Base-by-base conservation (phyloP, 2,329 filamentous ascomycete genomes). In the Furcasterigmium sp. region DNA sequence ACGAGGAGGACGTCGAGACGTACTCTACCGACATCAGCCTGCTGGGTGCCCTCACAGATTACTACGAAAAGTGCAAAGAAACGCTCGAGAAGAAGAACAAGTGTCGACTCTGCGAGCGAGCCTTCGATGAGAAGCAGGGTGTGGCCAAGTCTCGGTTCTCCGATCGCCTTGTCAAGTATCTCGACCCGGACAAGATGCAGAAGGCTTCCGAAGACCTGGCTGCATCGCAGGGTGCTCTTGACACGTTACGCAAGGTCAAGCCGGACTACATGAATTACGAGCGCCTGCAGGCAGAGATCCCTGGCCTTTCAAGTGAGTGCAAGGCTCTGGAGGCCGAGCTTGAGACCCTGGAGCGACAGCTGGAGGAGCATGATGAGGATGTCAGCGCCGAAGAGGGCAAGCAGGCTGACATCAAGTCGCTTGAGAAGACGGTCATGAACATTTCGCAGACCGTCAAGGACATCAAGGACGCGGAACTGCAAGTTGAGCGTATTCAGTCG, bases 391-490 rank as follows among this genome's bases (percentile, higher is more conserved):
- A 80, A 41, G 78, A 85, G 46, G 79, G 77, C 41, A 71, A 76
- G 36, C 84, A 83, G 56, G 76, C 80, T 52, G 87, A 93, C 30
- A 68, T 91, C 7, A 88, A 95, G 47, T 78, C 81, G 3, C 72
- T 96, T 51, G 75, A 76, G 36, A 89, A 87, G 61, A 88, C 85
- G 2, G 82, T 96, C 8, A 72, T 78, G 45, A 85, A 76, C 46
- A 94, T 98, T 46, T 67, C 77, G 8, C 85, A 87, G 59, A 84
- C 84, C 35, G 70, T 81, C 50, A 76, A 73, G 47, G 88, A 95
- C 36, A 85, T 91, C 46, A 71, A 72, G 37, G 82, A 83, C 29
- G 81, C 87, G 5, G 79, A 87, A 54, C 67, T 68, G 30, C 85
- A 95, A 59, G 84, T 96, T 39, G 73, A 84, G 44, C 81, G 86